Conservation (phyloP, 2,329 filamentous ascomycete species). For the Arthrobotrys conoides region DNA sequence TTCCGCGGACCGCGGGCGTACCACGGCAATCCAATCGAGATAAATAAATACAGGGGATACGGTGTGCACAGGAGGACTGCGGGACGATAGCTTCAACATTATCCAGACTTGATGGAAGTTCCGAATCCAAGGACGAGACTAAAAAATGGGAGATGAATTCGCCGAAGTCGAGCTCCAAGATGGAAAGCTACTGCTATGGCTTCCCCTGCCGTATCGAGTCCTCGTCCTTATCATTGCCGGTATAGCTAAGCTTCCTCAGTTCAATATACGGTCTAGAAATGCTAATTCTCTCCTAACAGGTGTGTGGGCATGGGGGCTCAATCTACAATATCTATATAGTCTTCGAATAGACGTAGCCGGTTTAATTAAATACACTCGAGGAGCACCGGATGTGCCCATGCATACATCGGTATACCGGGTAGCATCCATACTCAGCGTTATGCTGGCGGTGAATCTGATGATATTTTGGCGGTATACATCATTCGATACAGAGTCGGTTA, state of each 20-base stretch:
- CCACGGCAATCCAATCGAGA: neutral
- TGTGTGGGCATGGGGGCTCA: constrained; percentile 94
- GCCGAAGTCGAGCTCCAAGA: constrained; percentile 50
- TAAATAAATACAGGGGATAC: constrained; percentile 10
- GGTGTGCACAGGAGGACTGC: neutral
- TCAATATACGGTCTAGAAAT: neutral
- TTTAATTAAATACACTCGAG: constrained; percentile 85
- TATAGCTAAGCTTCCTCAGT: constrained; percentile 12
- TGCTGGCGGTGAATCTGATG: constrained; percentile 79
- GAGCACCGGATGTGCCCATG: constrained; percentile 79
- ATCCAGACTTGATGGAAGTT: constrained; percentile 58
- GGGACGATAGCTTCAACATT: neutral
- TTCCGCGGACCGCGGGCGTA: constrained; percentile 10
- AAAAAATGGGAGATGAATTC: constrained; percentile 57
- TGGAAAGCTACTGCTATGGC: constrained; percentile 50
- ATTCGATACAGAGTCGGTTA: constrained; percentile 77
- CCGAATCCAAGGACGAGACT: constrained; percentile 37
- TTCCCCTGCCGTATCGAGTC: constrained; percentile 57
- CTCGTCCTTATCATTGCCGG: constrained; percentile 48
- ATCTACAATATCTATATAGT: constrained; percentile 86
- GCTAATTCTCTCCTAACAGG: constrained; percentile 70
- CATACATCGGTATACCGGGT: constrained; percentile 89
- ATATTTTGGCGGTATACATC: constrained; percentile 87
- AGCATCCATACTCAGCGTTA: constrained; percentile 80
- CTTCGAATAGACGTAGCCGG: constrained; percentile 88